Evolutionary conservation across 345 rosid genomes (phyloP).

Genomic region (Anacardium occidentale): DNA sequence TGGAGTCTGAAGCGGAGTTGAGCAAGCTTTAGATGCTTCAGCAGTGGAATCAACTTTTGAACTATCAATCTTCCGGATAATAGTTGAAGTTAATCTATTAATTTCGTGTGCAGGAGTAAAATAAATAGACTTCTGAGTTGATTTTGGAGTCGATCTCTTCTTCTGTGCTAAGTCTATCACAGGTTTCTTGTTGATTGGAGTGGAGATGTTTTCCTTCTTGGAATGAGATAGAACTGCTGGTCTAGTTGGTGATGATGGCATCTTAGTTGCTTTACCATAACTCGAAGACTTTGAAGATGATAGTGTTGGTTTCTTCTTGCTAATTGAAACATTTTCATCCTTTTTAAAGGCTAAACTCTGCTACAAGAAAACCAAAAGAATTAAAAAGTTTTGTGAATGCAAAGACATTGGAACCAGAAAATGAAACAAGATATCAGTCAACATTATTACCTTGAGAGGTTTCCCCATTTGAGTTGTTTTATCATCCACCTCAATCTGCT

Average conservation of each 20-base stretch:
- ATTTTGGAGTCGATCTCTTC: slow-evolving; percentile 52
- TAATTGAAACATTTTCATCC: slow-evolving; percentile 29
- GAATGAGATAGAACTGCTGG: slow-evolving; percentile 21
- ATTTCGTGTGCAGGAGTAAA: slow-evolving; percentile 72
- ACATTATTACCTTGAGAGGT: slow-evolving; percentile 47
- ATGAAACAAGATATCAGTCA: neutral
- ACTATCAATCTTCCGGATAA: slow-evolving; percentile 57
- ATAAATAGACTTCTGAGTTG: slow-evolving; percentile 48
- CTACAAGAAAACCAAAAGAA: slow-evolving; percentile 14
- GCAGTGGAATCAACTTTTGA: slow-evolving; percentile 43
- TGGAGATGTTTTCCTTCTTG: slow-evolving; percentile 34
- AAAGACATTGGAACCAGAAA: slow-evolving; percentile 10
- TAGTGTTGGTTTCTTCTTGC: slow-evolving; percentile 40
- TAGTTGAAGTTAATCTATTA: slow-evolving; percentile 51
- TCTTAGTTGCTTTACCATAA: slow-evolving; percentile 7
- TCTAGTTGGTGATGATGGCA: neutral
- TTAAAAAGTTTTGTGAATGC: neutral
- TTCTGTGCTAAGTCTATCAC: slow-evolving; percentile 26
- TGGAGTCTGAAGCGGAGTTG: slow-evolving; percentile 68
- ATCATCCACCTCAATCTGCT: slow-evolving; percentile 15
- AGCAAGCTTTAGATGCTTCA: slow-evolving; percentile 48
- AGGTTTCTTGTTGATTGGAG: slow-evolving; percentile 37
- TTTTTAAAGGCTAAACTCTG: slow-evolving; percentile 34
- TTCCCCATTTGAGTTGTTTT: slow-evolving; percentile 37
- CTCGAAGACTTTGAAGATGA: slow-evolving; percentile 29